Evolutionary conservation across 768 basidiomycete genomes (phyloP).

Genomic region (Cystofilobasidium capitatum): DNA sequence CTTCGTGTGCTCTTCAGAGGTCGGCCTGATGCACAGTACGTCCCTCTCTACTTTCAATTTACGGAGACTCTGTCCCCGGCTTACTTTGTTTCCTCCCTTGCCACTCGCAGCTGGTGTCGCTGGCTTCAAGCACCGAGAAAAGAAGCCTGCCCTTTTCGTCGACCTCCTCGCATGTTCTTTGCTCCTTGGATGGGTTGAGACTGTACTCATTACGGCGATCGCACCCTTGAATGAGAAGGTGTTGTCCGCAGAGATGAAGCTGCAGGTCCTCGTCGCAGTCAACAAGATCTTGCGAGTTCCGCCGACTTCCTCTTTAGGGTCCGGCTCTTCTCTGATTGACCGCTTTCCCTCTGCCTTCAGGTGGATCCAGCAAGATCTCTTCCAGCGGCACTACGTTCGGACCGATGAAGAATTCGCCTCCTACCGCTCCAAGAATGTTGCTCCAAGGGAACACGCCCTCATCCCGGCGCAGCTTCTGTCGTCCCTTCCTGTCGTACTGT

Average conservation of each 20-base stretch:
- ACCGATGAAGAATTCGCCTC: not conserved
- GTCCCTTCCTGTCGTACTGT: too few species aligned
- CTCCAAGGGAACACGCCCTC: too few species aligned
- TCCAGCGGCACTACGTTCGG: not conserved
- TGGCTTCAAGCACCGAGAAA: conserved; percentile 16
- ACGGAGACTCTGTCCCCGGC: not conserved
- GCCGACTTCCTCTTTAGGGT: not conserved
- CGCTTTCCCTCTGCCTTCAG: not conserved
- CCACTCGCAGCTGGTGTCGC: conserved; percentile 9
- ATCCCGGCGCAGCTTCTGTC: too few species aligned
- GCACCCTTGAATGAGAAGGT: not conserved
- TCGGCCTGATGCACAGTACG: conserved; percentile 21
- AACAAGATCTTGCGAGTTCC: conserved; percentile 5
- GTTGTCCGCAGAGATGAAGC: not conserved
- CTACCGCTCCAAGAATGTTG: not conserved
- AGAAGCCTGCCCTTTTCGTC: conserved; percentile 7
- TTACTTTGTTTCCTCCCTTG: not conserved
- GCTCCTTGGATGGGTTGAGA: conserved; percentile 14
- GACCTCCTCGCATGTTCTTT: conserved; percentile 2
- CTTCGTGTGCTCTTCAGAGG: not conserved
- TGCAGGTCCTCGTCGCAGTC: not conserved
- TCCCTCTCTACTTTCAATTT: not conserved
- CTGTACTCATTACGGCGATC: not conserved
- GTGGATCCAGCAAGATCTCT: conserved; percentile 19
- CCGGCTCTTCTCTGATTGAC: not conserved